Base-by-base conservation (phyloP, 371 early-diverging fungal species). In the Syncephalastrum contaminatum region DNA sequence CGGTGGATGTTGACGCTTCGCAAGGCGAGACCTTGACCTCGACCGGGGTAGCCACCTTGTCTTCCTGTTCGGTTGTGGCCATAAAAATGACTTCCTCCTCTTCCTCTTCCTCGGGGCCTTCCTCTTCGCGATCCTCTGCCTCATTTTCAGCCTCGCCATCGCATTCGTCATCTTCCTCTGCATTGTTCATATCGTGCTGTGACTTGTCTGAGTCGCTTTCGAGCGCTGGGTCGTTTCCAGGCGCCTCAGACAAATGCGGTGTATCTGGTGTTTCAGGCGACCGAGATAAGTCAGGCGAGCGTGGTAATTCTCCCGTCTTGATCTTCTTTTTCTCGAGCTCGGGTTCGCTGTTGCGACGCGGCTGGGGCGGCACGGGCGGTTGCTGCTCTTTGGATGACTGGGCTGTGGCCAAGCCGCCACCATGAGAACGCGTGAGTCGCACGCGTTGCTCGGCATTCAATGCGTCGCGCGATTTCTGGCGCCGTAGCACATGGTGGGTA, bases 31-130 rank as follows among this genome's bases (percentile, higher is more conserved):
- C 36, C 12, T 30, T 63, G 1, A 69, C 77, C 50, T 71, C 70
- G 50, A 71, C 64, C 0, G 73, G 59, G 14, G 51, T 62, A 27
- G 58, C 67, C 18, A 59, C 60, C 36, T 30, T 51, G 16, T 60
- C 59, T 22, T 72, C 72, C 41, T 63, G 64, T 49, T 75, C 75
- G 1, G 68, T 58, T 13, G 66, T 43, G 13, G 55, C 25, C 24
- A 66, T 54, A 22, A 60, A 75, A 21, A 75, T 75, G 12, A 72
- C 72, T 19, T 75, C 72, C 36, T 74, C 69, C 36, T 75, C 75
- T 27, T 71, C 67, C 18, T 67, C 66, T 18, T 58, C 66, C 16
- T 61, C 62, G 25, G 58, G 62, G 10, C 51, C 59, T 12, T 62
- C 71, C 1, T 68, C 67, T 1, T 68, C 68, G 0, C 67, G 68